Base-by-base conservation (phyloP, 768 basidiomycete species). In the Rhizopogon vulgaris region DNA sequence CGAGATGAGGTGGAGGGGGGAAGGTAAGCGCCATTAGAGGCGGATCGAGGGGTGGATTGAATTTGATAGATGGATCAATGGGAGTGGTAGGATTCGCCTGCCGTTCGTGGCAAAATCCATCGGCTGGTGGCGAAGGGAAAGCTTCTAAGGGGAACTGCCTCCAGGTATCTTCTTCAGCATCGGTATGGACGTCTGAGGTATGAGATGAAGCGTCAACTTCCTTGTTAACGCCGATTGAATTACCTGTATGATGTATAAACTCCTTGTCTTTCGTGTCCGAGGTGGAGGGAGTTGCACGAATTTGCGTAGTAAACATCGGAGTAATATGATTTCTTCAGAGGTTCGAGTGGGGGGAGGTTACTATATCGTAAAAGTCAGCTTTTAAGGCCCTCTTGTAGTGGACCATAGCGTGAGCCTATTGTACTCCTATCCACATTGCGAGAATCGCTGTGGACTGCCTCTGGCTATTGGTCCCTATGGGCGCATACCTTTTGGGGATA, bases 1-100 rank as follows among this genome's bases (percentile, higher is more conserved):
- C 30, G 49, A 69, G 59, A 7, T 66, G 66, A 1, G 32, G 46
- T n/a, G 46, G 55, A 24, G 68, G 66, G 12, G 66, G 66, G 42
- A 64, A 69, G 17, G 55, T 52, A 7, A 68, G 14, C 0, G 45
- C 12, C 56, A 67, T 69, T 41, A 66, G 27, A n/a, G 66, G 66
- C 25, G 67, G 62, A n/a, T 55, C 30, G 30, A 66, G 55, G 2
- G 52, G 43, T 17, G 53, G 4, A 6, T 18, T 38, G 38, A 38
- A 34, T 34, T 34, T 12, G 32, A 12, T 1, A 52, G 41, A 32
- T 34, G 41, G 25, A 48, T 30, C 6, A 11, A 38, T 27, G 38
- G 30, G 3, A 38, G 30, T 27, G 37, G 48, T 14, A 38, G 41
- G 7, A 52, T 56, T 38, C 52, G 55, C 14, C 56, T 58, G 27